phyloP scores from a whole-genome alignment of 164 flowering plant species.

The Magnolia sinica region DNA sequence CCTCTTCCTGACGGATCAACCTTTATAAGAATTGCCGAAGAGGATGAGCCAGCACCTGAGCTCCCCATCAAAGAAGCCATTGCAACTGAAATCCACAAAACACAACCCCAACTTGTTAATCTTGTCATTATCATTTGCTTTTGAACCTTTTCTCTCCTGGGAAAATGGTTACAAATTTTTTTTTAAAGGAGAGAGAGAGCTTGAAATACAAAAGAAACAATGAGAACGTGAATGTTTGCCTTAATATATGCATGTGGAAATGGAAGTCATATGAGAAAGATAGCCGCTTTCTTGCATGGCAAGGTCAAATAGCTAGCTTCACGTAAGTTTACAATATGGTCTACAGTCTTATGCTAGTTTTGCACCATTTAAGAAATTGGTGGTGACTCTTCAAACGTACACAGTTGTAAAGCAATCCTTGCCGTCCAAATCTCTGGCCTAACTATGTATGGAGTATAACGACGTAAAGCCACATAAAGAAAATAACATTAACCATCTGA shows the following conservation, averaged over 20 bases:
- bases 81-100: neutral
- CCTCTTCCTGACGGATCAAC: conserved; percentile 74
- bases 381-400: neutral
- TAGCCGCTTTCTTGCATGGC: neutral
- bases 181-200: neutral
- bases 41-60: conserved; percentile 18
- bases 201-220: neutral
- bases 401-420: no score
- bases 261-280: neutral
- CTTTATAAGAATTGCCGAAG: conserved; percentile 45
- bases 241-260: neutral
- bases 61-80: conserved; percentile 19
- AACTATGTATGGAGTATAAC: no score
- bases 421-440: no score
- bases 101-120: neutral
- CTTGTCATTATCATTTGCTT: neutral
- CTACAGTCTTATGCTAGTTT: neutral
- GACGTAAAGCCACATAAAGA: no score
- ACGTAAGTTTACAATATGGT: neutral
- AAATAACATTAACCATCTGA: no score
- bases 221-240: neutral
- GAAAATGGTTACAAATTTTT: neutral
- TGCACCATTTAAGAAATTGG: neutral
- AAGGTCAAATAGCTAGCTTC: neutral
- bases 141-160: conserved; percentile 2